phyloP scores from a whole-genome alignment of 1,139 yeast species.

The Kodamaea alishanica region DNA sequence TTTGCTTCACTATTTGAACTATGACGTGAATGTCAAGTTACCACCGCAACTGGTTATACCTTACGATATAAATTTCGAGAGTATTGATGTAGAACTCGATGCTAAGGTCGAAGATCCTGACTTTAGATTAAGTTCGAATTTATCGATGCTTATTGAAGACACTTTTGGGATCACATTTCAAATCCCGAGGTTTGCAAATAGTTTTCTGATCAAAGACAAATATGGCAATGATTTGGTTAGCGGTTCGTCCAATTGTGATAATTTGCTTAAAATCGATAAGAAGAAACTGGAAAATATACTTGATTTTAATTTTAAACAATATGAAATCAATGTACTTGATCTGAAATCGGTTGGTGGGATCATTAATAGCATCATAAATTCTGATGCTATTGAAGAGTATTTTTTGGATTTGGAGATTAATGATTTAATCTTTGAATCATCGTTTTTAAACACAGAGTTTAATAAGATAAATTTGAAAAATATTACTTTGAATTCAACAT shows the following conservation, averaged over 20 bases:
- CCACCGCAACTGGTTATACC: slow-evolving; percentile 6
- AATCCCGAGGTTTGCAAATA: slow-evolving; percentile 15
- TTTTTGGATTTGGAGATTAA: slow-evolving; percentile 15
- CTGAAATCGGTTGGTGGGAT: slow-evolving; percentile 16
- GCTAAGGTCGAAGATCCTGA: slow-evolving; percentile 2
- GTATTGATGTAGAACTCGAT: slow-evolving; percentile 11
- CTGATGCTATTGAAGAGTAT: slow-evolving; percentile 8
- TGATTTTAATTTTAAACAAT: slow-evolving; percentile 9
- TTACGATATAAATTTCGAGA: slow-evolving; percentile 2
- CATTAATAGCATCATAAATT: slow-evolving; percentile 13
- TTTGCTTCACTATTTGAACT: slow-evolving; percentile 15
- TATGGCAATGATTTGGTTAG: slow-evolving; percentile 8
- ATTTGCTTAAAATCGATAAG: slow-evolving; percentile 9
- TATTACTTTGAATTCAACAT: neutral
- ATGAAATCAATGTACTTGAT: slow-evolving; percentile 14
- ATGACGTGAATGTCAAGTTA: slow-evolving; percentile 10
- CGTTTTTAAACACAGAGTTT: slow-evolving; percentile 8
- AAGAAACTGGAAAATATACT: slow-evolving; percentile 6
- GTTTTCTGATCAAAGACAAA: slow-evolving; percentile 11
- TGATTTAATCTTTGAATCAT: slow-evolving; percentile 15
- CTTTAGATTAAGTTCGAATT: slow-evolving; percentile 12
- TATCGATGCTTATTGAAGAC: slow-evolving; percentile 11
- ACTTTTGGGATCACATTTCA: slow-evolving; percentile 13
- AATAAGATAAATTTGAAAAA: slow-evolving; percentile 5
- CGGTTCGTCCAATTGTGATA: slow-evolving; percentile 14